Evolutionary conservation across 768 basidiomycete genomes (phyloP), one percentile per base, ranked within the genome.

Genomic region (Pleurotus pulmonarius): DNA sequence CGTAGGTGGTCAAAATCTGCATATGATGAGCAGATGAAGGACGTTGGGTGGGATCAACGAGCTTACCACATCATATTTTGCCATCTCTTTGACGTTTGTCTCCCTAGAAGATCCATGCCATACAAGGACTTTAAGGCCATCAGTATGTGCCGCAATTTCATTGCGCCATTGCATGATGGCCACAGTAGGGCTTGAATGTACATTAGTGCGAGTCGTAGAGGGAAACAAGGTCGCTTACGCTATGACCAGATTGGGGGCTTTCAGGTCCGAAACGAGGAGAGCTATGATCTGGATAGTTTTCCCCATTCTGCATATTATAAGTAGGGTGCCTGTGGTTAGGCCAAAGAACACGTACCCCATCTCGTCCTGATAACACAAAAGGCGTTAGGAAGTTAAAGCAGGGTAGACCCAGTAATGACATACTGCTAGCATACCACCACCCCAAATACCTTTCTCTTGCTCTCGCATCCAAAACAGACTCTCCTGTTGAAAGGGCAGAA

Each of bases 281-380:
- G 94, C 82, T 49, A 99, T 95, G 61, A 94, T 93, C 67, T 99
- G 97, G 58, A 99, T 98, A 0, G 96, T 99, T 71, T 94, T 94
- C 12, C 90, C 90, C 92, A 94, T 93, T 16, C 90, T 88, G 60
- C 13, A 43, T 9, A 37, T 55, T 16, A 43, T n/a, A 18, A 29
- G 20, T 52, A 47, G 39, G 34, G 26, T 9, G 12, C 7, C 13
- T 39, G 24, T 39, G 49, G 15, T 46, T 38, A 39, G 34, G 47
- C 29, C 29, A 45, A 39, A 20, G 51, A 20, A 11, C 18, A 63
- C 81, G 70, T 78, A 86, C 92, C 93, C 94, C 92, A 94, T 94
- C 71, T 94, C 92, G 61, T 94, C 91, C 88, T 90, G 9, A 4
- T 34, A 34, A 3, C 11, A 3, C 11, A 34, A 34, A 29, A 11